A percentile compares a stretch with the other conserved stretches of the same genome.
Evolutionary conservation across 371 early-diverging fungal species (phyloP).

Genomic region (Smittium culicis): DNA sequence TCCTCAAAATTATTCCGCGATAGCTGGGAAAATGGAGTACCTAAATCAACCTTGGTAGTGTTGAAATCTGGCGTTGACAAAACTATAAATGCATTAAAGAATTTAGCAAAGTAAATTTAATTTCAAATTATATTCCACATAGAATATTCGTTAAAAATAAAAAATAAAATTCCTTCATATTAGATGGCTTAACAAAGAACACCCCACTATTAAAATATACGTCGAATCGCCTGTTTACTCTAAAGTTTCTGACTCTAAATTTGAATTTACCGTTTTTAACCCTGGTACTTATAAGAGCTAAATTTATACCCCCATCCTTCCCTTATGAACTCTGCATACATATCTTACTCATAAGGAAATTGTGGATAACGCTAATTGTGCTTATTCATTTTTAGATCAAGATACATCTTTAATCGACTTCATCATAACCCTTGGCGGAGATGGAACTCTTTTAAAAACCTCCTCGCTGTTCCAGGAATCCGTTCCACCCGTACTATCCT

Average conservation of each 20-base stretch:
- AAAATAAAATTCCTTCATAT: too few relatives aligned
- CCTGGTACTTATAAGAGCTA: not conserved
- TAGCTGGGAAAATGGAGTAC: constrained; percentile 2
- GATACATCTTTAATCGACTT: constrained; percentile 47
- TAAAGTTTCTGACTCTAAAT: not conserved
- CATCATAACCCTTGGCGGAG: constrained; percentile 88
- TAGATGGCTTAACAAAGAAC: not conserved
- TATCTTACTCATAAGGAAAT: not conserved
- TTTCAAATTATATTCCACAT: too few relatives aligned
- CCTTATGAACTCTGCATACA: not conserved
- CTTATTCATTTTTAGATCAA: constrained; percentile 12
- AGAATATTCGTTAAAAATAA: not conserved
- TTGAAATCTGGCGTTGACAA: constrained; percentile 3
- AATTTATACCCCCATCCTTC: not conserved
- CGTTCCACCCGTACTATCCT: constrained; percentile 80
- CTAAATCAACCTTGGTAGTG: not conserved
- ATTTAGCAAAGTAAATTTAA: constrained; percentile 1
- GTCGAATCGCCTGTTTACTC: not conserved
- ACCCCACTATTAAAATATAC: not conserved
- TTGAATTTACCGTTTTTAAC: not conserved
- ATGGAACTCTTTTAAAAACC: constrained; percentile 86
- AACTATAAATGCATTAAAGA: not conserved
- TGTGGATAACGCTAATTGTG: not conserved
- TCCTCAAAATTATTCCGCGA: too few relatives aligned
- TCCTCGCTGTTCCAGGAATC: constrained; percentile 63